phyloP scores from a whole-genome alignment of 2,329 filamentous ascomycete species.

The Ophiobolus disseminans region DNA sequence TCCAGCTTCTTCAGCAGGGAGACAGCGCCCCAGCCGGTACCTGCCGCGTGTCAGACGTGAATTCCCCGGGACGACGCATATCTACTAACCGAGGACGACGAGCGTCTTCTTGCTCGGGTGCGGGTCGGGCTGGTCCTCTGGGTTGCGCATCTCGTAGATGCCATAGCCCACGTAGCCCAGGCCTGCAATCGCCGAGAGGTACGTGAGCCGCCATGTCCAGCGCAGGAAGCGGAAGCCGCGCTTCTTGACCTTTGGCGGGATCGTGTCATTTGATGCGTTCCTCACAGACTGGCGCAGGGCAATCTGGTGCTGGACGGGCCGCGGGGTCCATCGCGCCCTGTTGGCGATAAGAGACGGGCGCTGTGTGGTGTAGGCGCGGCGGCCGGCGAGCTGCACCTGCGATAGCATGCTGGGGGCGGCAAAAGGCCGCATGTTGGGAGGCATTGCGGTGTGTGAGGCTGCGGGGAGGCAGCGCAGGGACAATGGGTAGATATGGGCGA shows the following conservation, averaged over 20 bases:
- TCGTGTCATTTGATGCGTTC: slow-evolving; percentile 40
- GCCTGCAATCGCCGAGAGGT: slow-evolving; percentile 74
- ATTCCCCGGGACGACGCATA: slow-evolving; percentile 1
- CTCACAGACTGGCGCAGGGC: slow-evolving; percentile 47
- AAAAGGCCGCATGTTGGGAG: slow-evolving; percentile 47
- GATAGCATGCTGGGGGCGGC: slow-evolving; percentile 38
- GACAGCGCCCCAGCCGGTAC: slow-evolving; percentile 95
- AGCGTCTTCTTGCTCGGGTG: slow-evolving; percentile 96
- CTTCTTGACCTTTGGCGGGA: slow-evolving; percentile 53
- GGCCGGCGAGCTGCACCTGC: slow-evolving; percentile 44
- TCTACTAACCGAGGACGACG: slow-evolving; percentile 81
- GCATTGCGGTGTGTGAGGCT: slow-evolving; percentile 35
- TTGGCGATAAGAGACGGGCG: slow-evolving; percentile 44
- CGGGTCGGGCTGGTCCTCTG: slow-evolving; percentile 76
- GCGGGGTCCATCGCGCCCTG: slow-evolving; percentile 44
- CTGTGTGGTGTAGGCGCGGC: slow-evolving; percentile 44
- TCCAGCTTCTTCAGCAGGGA: slow-evolving; percentile 98
- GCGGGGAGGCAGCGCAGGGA: slow-evolving; percentile 10
- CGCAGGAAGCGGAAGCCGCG: slow-evolving; percentile 72
- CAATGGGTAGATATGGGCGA: slow-evolving; percentile 15
- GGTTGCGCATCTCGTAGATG: slow-evolving; percentile 83
- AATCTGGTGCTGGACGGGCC: slow-evolving; percentile 43
- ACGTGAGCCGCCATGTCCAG: slow-evolving; percentile 84
- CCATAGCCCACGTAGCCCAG: slow-evolving; percentile 77
- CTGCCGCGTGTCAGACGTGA: slow-evolving; percentile 56